Evolutionary conservation across 768 basidiomycete species (phyloP), one percentile per base, ranked within the genome.

Genomic region (Suillus variegatus): DNA sequence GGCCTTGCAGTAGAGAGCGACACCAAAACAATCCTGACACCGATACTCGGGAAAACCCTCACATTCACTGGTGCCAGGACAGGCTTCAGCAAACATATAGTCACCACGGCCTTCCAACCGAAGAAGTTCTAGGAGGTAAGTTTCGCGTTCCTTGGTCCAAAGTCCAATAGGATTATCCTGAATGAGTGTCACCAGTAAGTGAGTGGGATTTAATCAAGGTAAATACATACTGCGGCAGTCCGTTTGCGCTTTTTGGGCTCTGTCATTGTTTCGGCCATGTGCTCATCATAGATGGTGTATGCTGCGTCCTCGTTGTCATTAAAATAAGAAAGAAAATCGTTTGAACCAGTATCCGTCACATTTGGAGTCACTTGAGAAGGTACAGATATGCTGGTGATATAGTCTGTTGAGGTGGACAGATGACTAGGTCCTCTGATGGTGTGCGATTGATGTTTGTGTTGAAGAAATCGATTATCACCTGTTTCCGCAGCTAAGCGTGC

Each of bases 91-190:
- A 9, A 10, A 49, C 49, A 67, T 20, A 2, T 66, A 36, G 18
- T 36, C 18, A 4, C 64, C 68, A 43, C 60, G 62, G 40, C 66
- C 66, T 36, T 65, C 66, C 20, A 64, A 28, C 20, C 54, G 5
- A 40, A 67, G 49, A 16, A 65, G 51, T 43, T 67, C 66, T 22
- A 41, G 32, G 28, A 67, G 47, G 38, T 54, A 65, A 20, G 25
- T 28, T 44, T 64, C 32, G 28, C 54, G 1, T 41, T 64, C 64
- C 32, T 36, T 35, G 28, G 22, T 0, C 64, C 65, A 66, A 5
- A 54, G 43, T 10, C 25, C 20, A 25, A 47, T 44, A n/a, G 61
- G 61, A 32, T 62, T 52, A n/a, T 62, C 61, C 61, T 62, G 6
- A 44, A 28, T 49, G 22, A 9, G 4, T 25, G 13, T 49, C 28